Percentiles rank a stretch among this genome's conserved stretches.
These are phyloP conservation scores for Hypholoma fasciculare DNA, from an alignment of 768 basidiomycete species.

Conservation along the genomic window DNA sequence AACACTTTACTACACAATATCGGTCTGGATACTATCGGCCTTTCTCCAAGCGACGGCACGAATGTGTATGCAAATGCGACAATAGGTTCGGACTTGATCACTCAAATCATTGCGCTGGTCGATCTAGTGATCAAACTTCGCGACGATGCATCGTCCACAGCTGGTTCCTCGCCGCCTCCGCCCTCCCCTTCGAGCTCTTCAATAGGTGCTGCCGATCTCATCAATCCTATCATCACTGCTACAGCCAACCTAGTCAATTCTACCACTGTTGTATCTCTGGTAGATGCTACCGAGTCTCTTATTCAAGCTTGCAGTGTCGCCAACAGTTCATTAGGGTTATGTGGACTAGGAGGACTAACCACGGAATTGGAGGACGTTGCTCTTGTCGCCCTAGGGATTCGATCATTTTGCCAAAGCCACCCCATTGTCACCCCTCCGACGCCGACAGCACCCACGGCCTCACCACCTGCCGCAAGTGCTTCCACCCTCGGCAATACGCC, in stretches of 20 bases:
- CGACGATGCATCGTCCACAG: slow-evolving; percentile 6
- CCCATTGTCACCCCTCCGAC: slow-evolving; percentile 1
- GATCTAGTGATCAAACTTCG: slow-evolving; percentile 17
- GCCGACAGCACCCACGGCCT: not conserved
- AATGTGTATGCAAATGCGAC: not conserved
- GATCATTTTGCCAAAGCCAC: slow-evolving; percentile 10
- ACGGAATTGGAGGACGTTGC: slow-evolving; percentile 10
- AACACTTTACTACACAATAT: not conserved
- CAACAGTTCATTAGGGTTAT: slow-evolving; percentile 2
- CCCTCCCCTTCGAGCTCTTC: not conserved
- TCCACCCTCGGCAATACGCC: not conserved
- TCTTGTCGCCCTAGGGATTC: slow-evolving; percentile 10
- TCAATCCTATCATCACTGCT: slow-evolving; percentile 14
- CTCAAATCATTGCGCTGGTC: slow-evolving; percentile 17
- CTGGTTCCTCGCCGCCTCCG: not conserved
- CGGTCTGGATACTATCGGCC: not conserved
- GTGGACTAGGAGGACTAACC: slow-evolving; percentile 12
- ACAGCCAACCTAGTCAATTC: slow-evolving; percentile 17
- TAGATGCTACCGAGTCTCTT: slow-evolving; percentile 14
- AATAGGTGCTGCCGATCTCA: not conserved
- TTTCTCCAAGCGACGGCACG: too few relatives aligned
- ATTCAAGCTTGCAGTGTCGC: not conserved
- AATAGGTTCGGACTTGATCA: slow-evolving; percentile 9
- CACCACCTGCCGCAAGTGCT: not conserved
- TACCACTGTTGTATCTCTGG: slow-evolving; percentile 16